A percentile compares a stretch with the other conserved stretches of the same genome.
Evolutionary conservation across 2,329 filamentous ascomycete species (phyloP).

Genomic region (Trichoderma pleuroti): DNA sequence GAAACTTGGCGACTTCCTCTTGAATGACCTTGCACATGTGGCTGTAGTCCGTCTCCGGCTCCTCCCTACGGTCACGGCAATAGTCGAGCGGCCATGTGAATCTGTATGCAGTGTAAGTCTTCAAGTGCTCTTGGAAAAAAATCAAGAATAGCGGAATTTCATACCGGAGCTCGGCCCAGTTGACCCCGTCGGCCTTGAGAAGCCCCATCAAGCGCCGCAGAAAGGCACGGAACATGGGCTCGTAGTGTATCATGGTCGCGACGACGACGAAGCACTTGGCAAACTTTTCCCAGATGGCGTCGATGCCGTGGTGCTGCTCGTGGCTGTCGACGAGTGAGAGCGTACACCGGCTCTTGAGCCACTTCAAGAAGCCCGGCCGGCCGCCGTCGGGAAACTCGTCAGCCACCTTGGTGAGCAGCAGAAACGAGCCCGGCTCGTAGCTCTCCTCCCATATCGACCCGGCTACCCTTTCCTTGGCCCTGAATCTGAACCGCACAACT

Average conservation of each 20-base stretch:
- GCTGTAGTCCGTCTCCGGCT: slow-evolving; percentile 62
- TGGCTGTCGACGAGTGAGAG: slow-evolving; percentile 70
- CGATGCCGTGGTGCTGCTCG: slow-evolving; percentile 76
- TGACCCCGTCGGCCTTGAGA: slow-evolving; percentile 76
- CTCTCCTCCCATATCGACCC: slow-evolving; percentile 61
- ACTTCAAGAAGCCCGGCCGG: slow-evolving; percentile 66
- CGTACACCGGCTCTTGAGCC: slow-evolving; percentile 70
- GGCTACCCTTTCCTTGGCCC: slow-evolving; percentile 42
- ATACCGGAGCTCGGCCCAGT: slow-evolving; percentile 73
- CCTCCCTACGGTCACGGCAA: slow-evolving; percentile 60
- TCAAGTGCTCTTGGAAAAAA: not conserved
- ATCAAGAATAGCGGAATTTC: not conserved
- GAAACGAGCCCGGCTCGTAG: slow-evolving; percentile 58
- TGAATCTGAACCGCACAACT: slow-evolving; percentile 60
- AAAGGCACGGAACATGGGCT: slow-evolving; percentile 80
- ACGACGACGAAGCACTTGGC: slow-evolving; percentile 69
- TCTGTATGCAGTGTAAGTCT: slow-evolving; percentile 33
- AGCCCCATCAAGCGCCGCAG: slow-evolving; percentile 67
- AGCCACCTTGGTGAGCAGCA: slow-evolving; percentile 62
- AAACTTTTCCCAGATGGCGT: slow-evolving; percentile 85
- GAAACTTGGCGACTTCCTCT: slow-evolving; percentile 76
- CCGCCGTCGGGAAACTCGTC: slow-evolving; percentile 72
- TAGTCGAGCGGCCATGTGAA: slow-evolving; percentile 72
- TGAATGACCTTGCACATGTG: slow-evolving; percentile 69
- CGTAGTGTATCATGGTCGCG: slow-evolving; percentile 76